phyloP scores from a whole-genome alignment of 2,329 filamentous ascomycete species.

The Diaporthe citrichinensis region DNA sequence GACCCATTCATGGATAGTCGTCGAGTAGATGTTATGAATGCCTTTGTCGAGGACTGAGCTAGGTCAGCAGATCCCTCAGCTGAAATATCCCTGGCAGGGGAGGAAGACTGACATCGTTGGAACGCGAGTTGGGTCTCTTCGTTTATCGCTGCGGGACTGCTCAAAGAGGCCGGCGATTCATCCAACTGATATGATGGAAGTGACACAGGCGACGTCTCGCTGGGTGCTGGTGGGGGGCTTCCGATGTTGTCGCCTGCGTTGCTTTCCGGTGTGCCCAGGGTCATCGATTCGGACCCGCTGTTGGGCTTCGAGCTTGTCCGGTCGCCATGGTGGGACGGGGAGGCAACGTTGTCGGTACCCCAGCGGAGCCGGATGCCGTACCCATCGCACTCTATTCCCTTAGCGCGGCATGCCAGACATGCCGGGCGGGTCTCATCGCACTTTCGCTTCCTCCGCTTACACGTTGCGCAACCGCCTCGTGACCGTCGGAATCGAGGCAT shows the following conservation, averaged over 20 bases:
- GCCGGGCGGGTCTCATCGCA: conserved; percentile 20
- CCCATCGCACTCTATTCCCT: conserved; percentile 20
- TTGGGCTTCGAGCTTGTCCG: neutral
- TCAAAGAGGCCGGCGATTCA: neutral
- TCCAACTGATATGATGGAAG: neutral
- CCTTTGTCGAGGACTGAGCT: neutral
- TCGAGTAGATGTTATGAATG: conserved; percentile 17
- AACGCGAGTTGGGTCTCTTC: conserved; percentile 13
- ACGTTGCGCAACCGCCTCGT: conserved; percentile 19
- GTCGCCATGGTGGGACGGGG: conserved; percentile 6
- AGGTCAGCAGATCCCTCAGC: neutral
- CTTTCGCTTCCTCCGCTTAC: conserved; percentile 14
- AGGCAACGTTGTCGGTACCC: neutral
- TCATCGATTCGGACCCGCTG: neutral
- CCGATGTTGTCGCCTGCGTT: neutral
- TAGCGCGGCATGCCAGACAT: conserved; percentile 10
- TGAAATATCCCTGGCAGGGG: neutral
- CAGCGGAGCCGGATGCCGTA: conserved; percentile 16
- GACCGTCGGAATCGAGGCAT: conserved; percentile 28
- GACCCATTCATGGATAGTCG: conserved; percentile 7
- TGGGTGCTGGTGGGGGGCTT: neutral
- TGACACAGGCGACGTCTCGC: neutral
- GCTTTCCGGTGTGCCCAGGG: conserved; percentile 13
- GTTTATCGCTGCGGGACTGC: neutral
- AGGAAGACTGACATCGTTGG: conserved; percentile 8